phyloP scores from a whole-genome alignment of 805 yeast genomes.

The Wickerhamomyces xylosicus region DNA sequence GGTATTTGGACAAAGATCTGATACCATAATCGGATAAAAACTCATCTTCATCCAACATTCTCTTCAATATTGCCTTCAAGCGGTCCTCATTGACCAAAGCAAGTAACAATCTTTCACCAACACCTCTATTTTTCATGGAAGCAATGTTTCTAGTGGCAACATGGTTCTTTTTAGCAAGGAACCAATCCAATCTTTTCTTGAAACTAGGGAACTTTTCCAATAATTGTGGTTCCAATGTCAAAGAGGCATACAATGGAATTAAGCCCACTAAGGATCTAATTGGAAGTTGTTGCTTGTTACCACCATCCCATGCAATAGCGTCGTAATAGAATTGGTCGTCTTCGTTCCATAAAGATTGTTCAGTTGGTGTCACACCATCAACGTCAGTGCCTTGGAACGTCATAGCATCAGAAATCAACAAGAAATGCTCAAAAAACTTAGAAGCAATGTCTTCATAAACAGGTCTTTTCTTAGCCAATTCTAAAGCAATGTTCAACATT shows the following conservation, averaged over 20 bases:
- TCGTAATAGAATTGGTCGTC: constrained; percentile 84
- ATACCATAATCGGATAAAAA: constrained; percentile 80
- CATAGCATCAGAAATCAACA: constrained; percentile 91
- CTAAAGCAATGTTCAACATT: constrained; percentile 88
- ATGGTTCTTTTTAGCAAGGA: constrained; percentile 55
- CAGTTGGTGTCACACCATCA: constrained; percentile 31
- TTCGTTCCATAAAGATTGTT: constrained; percentile 80
- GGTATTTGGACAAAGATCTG: constrained; percentile 79
- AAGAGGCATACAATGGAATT: constrained; percentile 82
- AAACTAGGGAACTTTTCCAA: constrained; percentile 72
- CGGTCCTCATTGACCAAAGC: constrained; percentile 78
- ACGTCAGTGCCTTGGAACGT: constrained; percentile 41
- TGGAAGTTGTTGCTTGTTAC: constrained; percentile 58
- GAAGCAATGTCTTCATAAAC: constrained; percentile 92
- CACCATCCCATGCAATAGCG: constrained; percentile 75
- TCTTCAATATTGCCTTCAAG: constrained; percentile 58
- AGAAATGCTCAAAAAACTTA: constrained; percentile 87
- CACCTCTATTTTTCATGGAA: constrained; percentile 65
- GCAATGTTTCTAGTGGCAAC: constrained; percentile 80
- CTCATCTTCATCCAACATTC: constrained; percentile 80
- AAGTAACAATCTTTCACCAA: constrained; percentile 69
- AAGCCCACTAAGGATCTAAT: constrained; percentile 86
- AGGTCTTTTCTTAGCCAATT: constrained; percentile 73
- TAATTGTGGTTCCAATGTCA: constrained; percentile 79
- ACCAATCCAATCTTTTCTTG: constrained; percentile 78